A percentile compares a stretch with the other conserved stretches of the same genome.
phyloP scores from a whole-genome alignment of 306 rosid species.

The Prunus kanzakura region DNA sequence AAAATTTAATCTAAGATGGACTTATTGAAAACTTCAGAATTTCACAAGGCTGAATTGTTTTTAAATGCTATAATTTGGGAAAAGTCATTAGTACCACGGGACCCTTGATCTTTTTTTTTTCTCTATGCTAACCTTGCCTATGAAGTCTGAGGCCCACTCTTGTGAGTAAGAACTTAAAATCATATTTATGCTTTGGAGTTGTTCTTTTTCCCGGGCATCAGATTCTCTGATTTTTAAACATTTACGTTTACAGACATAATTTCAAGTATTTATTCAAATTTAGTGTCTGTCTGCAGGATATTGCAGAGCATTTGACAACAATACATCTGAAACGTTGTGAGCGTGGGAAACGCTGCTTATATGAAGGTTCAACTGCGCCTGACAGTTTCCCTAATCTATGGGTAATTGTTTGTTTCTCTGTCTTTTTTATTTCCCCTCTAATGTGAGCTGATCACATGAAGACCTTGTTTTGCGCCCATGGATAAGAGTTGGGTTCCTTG shows the following conservation, averaged over 20 bases:
- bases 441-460: not conserved
- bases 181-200: conserved; percentile 2
- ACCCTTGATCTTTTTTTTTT: not conserved
- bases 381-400: conserved; percentile 93
- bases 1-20: not conserved
- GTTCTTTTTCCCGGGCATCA: not conserved
- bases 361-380: conserved; percentile 96
- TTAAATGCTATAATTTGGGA: conserved; percentile 1
- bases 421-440: conserved; percentile 2
- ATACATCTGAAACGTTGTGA: conserved; percentile 80
- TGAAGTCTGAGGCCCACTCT: not conserved
- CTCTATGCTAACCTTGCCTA: not conserved
- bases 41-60: not conserved
- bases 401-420: conserved; percentile 49
- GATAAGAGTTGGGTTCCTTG: not conserved
- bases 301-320: conserved; percentile 90
- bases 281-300: conserved; percentile 54
- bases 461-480: not conserved
- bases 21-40: not conserved
- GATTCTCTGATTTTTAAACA: conserved; percentile 6
- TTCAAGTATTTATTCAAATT: not conserved
- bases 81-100: not conserved
- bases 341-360: conserved; percentile 95
- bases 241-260: not conserved
- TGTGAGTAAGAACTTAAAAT: not conserved